Evolutionary conservation across 495 filamentous ascomycete genomes (phyloP).

Genomic region (Neurospora sp.): DNA sequence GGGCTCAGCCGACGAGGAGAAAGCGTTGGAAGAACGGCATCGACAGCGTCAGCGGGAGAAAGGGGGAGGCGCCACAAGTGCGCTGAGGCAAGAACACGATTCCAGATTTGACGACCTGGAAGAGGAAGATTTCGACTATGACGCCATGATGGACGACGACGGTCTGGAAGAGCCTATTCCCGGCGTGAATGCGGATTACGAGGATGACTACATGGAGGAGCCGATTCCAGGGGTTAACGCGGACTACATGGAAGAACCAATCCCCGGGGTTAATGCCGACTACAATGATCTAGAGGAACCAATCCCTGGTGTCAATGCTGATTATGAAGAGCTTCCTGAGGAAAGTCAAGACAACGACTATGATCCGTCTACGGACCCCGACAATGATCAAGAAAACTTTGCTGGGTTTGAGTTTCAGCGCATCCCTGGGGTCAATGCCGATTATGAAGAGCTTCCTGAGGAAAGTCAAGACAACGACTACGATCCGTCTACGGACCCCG

Average conservation of each 20-base stretch:
- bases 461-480: constrained; percentile 1
- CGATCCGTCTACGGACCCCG: constrained; percentile 24
- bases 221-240: constrained; percentile 24
- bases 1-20: constrained; percentile 72
- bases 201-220: constrained; percentile 33
- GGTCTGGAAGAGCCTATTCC: constrained; percentile 69
- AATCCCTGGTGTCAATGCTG: constrained; percentile 65
- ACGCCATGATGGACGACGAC: constrained; percentile 59
- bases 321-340: constrained; percentile 40
- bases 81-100: constrained; percentile 16
- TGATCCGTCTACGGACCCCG: constrained; percentile 24
- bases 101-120: constrained; percentile 52
- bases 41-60: constrained; percentile 57
- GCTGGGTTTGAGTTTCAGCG: constrained; percentile 43
- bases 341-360: constrained; percentile 1
- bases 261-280: constrained; percentile 25
- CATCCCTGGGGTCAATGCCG: constrained; percentile 53
- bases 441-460: constrained; percentile 40
- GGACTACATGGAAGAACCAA: constrained; percentile 6
- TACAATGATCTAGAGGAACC: constrained; percentile 63
- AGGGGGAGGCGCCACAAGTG: constrained; percentile 12
- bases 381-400: constrained; percentile 44
- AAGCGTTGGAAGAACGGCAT: constrained; percentile 75
- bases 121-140: constrained; percentile 58
- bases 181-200: constrained; percentile 59